phyloP scores from a whole-genome alignment of 257 asterid species.

The Parsonsia alboflavescens region DNA sequence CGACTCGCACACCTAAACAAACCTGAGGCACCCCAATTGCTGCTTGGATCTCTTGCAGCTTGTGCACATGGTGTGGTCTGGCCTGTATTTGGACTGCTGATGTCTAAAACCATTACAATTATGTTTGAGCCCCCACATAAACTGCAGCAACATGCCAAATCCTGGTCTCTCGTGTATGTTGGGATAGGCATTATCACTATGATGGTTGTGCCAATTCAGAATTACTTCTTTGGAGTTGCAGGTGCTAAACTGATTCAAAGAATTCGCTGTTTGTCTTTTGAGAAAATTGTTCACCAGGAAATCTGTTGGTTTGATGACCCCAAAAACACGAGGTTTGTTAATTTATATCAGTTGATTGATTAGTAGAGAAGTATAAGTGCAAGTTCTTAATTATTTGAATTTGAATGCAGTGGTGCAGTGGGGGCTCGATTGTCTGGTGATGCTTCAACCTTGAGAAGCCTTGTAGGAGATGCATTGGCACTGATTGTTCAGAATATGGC shows the following conservation, averaged over 20 bases:
- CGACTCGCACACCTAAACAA: constrained; percentile 57
- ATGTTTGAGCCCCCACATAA: constrained; percentile 57
- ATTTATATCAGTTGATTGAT: neutral
- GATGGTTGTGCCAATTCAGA: constrained; percentile 50
- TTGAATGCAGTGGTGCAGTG: constrained; percentile 59
- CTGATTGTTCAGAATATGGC: constrained; percentile 59
- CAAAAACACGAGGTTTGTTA: constrained; percentile 64
- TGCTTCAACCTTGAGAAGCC: constrained; percentile 59
- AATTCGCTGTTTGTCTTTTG: constrained; percentile 57
- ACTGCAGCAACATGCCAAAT: constrained; percentile 43
- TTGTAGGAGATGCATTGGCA: constrained; percentile 84
- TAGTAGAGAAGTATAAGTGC: neutral
- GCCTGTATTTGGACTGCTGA: constrained; percentile 67
- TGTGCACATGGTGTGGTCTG: constrained; percentile 44
- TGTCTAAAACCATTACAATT: constrained; percentile 52
- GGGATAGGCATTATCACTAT: constrained; percentile 33
- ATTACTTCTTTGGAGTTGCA: constrained; percentile 66
- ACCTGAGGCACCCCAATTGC: constrained; percentile 52
- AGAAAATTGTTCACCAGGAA: constrained; percentile 72
- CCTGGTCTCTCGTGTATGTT: constrained; percentile 57
- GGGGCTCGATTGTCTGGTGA: constrained; percentile 76
- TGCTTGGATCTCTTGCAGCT: constrained; percentile 60
- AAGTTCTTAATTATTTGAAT: constrained; percentile 9
- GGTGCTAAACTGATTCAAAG: constrained; percentile 65
- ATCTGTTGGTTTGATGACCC: constrained; percentile 91